A percentile compares a stretch with the other conserved stretches of the same genome.
phyloP scores from a whole-genome alignment of 257 asterid species.

The Jacaranda copaia region DNA sequence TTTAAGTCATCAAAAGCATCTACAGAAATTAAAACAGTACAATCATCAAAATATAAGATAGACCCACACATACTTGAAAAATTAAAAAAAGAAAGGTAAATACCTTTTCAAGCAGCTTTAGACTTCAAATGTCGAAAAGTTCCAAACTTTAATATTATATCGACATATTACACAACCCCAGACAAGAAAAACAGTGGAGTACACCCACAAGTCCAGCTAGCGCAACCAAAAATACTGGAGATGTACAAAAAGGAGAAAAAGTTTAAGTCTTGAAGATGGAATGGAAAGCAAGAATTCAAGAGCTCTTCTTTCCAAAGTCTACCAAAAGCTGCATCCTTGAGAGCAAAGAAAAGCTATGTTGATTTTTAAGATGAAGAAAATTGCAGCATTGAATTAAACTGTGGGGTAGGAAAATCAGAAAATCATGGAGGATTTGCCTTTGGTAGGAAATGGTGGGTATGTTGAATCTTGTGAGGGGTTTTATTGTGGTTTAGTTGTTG shows the following conservation, averaged over 20 bases:
- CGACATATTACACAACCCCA: constrained; percentile 55
- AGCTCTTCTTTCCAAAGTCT: constrained; percentile 19
- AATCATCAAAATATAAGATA: constrained; percentile 18
- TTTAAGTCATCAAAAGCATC: constrained; percentile 42
- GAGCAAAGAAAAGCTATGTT: background rate
- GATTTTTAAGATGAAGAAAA: constrained; percentile 14
- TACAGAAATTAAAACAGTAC: constrained; percentile 29
- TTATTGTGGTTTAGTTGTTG: constrained; percentile 57
- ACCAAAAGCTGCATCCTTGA: constrained; percentile 15
- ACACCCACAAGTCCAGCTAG: constrained; percentile 10
- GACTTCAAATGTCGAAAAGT: constrained; percentile 50
- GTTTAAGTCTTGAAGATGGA: constrained; percentile 21
- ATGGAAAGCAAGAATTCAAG: constrained; percentile 19
- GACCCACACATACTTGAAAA: constrained; percentile 18
- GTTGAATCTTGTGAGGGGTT: constrained; percentile 64
- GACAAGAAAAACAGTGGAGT: constrained; percentile 36
- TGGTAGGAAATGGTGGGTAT: constrained; percentile 39
- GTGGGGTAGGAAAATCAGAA: constrained; percentile 27
- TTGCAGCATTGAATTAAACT: constrained; percentile 30
- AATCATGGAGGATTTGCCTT: constrained; percentile 41
- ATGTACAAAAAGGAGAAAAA: constrained; percentile 7
- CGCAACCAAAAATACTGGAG: constrained; percentile 11
- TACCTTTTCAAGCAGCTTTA: constrained; percentile 45
- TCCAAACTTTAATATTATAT: constrained; percentile 47
- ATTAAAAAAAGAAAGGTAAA: background rate